Conservation (phyloP, 257 asterid species). For the Agastache rugosa region DNA sequence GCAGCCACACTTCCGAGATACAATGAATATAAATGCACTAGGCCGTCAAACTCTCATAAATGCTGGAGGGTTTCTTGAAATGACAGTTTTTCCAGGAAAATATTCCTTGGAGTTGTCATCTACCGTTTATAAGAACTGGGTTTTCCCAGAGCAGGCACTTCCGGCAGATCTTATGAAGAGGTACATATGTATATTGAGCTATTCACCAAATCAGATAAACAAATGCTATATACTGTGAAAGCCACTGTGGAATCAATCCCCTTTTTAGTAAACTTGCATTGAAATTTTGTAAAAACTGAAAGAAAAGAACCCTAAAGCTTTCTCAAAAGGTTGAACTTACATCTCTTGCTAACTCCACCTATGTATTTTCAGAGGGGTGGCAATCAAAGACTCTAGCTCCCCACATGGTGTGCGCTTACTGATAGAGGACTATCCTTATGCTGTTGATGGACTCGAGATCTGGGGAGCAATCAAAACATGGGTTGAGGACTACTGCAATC, state of each 20-base stretch:
- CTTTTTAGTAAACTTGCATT: background rate
- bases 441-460: conserved; percentile 83
- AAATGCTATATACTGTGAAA: too few species aligned
- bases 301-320: conserved; percentile 1
- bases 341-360: conserved; percentile 25
- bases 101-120: conserved; percentile 73
- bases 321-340: conserved; percentile 11
- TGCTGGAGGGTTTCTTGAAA: conserved; percentile 72
- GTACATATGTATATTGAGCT: conserved; percentile 34
- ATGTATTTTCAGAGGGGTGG: conserved; percentile 57
- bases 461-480: conserved; percentile 81
- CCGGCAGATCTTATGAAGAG: conserved; percentile 82
- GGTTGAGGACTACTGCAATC: conserved; percentile 67
- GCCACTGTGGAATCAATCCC: background rate
- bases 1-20: conserved; percentile 79
- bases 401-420: conserved; percentile 67
- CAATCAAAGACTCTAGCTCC: conserved; percentile 60
- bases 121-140: conserved; percentile 57
- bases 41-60: conserved; percentile 67
- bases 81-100: conserved; percentile 58
- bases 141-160: conserved; percentile 77
- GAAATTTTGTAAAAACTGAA: conserved; percentile 3
- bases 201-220: background rate
- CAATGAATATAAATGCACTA: conserved; percentile 73
- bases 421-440: conserved; percentile 75